Evolutionary conservation across 345 rosid species (phyloP).

Genomic region (Brassica incana): DNA sequence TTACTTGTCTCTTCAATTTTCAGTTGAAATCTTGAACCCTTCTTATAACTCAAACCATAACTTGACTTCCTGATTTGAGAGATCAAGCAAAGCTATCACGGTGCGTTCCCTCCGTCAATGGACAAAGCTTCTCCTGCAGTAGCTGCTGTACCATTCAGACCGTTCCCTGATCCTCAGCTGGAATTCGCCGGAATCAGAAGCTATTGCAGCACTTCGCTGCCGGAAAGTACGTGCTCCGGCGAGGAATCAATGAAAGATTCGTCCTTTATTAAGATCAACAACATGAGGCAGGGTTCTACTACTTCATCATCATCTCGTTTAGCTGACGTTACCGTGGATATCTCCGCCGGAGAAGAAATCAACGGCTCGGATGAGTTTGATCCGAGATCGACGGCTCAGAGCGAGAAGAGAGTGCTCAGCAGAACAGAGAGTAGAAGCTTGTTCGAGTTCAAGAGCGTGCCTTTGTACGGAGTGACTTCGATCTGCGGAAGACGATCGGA

Average conservation of each 20-base stretch:
- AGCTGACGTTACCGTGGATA: slow-evolving; percentile 14
- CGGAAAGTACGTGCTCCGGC: slow-evolving; percentile 28
- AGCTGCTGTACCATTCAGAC: slow-evolving; percentile 48
- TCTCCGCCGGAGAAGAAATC: slow-evolving; percentile 24
- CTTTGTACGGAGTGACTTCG: slow-evolving; percentile 65
- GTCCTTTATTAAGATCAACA: slow-evolving; percentile 18
- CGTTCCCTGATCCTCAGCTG: slow-evolving; percentile 33
- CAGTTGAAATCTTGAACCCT: slow-evolving; percentile 12
- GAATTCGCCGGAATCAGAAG: slow-evolving; percentile 44
- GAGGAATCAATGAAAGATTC: slow-evolving; percentile 29
- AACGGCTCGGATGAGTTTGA: slow-evolving; percentile 35
- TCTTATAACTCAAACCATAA: neutral
- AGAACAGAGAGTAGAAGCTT: slow-evolving; percentile 43
- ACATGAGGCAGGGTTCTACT: slow-evolving; percentile 8
- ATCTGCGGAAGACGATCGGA: slow-evolving; percentile 68
- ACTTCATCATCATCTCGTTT: slow-evolving; percentile 17
- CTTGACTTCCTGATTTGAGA: slow-evolving; percentile 1
- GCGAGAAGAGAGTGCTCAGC: slow-evolving; percentile 41
- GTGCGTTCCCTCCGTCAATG: slow-evolving; percentile 23
- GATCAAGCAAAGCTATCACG: neutral
- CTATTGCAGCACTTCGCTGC: slow-evolving; percentile 20
- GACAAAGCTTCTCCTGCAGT: slow-evolving; percentile 54
- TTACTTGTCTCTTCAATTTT: slow-evolving; percentile 16
- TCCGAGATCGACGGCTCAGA: slow-evolving; percentile 23
- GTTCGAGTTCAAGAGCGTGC: slow-evolving; percentile 35